Conservation (phyloP, 192 early-diverging fungal species). For the Dissophora globulifera region DNA sequence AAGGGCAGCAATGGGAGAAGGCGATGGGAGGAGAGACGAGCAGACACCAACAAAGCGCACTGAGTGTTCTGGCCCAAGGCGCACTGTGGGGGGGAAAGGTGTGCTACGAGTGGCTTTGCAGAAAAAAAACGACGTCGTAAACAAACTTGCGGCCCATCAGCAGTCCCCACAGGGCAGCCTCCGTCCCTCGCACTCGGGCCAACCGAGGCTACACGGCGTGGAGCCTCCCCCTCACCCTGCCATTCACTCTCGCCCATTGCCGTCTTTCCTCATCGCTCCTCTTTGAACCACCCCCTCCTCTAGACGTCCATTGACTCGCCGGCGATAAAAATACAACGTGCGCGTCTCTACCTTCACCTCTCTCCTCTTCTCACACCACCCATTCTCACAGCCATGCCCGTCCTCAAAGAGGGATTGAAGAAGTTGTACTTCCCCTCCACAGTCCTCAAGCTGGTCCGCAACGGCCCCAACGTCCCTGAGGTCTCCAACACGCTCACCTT, state of each 20-base stretch:
- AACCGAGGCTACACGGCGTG: no score
- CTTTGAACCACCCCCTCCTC: no score
- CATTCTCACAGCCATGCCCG: constrained; percentile 19
- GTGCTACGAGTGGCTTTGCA: constrained; percentile 6
- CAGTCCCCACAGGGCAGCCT: not conserved
- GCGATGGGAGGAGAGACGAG: constrained; percentile 14
- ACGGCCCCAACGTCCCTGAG: constrained; percentile 72
- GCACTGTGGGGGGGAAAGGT: no score
- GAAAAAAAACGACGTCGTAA: constrained; percentile 10
- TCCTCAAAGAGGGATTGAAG: constrained; percentile 53
- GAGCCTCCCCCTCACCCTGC: no score
- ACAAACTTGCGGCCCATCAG: constrained; percentile 1
- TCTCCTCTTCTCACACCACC: not conserved
- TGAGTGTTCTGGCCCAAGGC: not conserved
- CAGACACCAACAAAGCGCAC: not conserved
- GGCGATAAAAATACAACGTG: no score
- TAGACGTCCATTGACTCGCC: no score
- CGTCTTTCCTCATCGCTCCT: no score
- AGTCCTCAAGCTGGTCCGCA: constrained; percentile 81
- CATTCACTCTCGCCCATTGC: not conserved
- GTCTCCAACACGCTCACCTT: constrained; percentile 87
- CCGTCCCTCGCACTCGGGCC: no score
- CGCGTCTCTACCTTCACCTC: not conserved
- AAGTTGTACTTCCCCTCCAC: constrained; percentile 91
- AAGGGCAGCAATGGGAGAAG: no score